Evolutionary conservation across 495 filamentous ascomycete genomes (phyloP).

Genomic region (Copromyces sp.): DNA sequence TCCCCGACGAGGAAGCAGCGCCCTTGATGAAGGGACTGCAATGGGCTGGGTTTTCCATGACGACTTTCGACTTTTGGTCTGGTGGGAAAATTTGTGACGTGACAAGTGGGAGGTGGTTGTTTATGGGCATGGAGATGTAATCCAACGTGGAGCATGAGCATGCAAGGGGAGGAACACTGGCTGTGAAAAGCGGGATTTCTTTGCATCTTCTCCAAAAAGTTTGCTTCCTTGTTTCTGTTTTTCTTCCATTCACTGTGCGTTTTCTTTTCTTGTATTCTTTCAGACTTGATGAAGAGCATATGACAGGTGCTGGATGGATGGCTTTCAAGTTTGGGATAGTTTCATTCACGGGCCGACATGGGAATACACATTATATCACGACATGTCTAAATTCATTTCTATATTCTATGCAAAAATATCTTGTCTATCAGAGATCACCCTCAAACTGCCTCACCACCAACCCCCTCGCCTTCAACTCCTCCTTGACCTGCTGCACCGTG

Average conservation of each 20-base stretch:
- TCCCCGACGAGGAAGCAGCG: slow-evolving; percentile 46
- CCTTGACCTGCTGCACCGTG: slow-evolving; percentile 90
- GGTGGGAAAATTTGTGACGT: slow-evolving; percentile 33
- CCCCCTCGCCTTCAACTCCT: slow-evolving; percentile 57
- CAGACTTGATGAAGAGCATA: neutral
- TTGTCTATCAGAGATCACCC: slow-evolving; percentile 26
- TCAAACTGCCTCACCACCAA: slow-evolving; percentile 71
- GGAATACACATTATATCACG: neutral
- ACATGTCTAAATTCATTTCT: neutral
- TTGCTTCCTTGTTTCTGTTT: neutral
- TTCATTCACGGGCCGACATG: neutral
- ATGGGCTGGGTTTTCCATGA: slow-evolving; percentile 84
- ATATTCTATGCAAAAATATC: neutral
- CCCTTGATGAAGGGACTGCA: slow-evolving; percentile 68
- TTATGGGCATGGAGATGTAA: slow-evolving; percentile 76
- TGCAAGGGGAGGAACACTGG: neutral
- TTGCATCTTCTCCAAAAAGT: neutral
- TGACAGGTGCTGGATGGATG: neutral
- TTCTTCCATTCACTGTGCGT: neutral
- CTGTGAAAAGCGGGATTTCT: neutral
- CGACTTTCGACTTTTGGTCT: slow-evolving; percentile 66
- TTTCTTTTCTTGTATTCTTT: neutral
- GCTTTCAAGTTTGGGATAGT: neutral
- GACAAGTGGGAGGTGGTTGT: slow-evolving; percentile 68
- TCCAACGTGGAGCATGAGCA: neutral